Evolutionary conservation across 2,329 filamentous ascomycete species (phyloP), one percentile per base, ranked within the genome.

Genomic region (Talaromyces verruculosus): DNA sequence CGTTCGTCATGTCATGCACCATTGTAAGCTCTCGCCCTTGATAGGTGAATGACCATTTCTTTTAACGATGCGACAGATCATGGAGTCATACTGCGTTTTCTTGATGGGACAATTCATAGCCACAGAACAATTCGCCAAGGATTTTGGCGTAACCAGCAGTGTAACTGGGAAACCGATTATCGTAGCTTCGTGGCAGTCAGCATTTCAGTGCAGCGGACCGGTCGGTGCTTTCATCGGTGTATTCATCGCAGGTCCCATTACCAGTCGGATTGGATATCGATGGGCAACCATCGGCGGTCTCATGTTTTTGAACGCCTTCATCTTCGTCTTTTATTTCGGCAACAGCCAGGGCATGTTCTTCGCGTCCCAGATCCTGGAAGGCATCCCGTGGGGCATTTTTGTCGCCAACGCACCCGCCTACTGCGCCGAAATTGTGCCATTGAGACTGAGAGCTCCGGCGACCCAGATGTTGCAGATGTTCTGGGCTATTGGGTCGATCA

Each of bases 381-480:
- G 87, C 67, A 72, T 89, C 4, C 87, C 87, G 2, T 89, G 87
- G 87, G 87, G 87, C 30, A 84, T 89, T 71, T 89, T 89, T 75
- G 87, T 88, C 69, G 86, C 87, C 73, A 88, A 88, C 72, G 83
- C 87, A 4, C 87, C 87, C 0, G 87, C 87, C 6, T 89, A 88
- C 78, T 86, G 83, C 75, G 78, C 77, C 71, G 87, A 89, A 74
- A 87, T 89, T 65, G 85, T 87, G 2, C 87, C 87, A 1, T 81
- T 89, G 62, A 78, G 78, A 71, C 76, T 89, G 64, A 77, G 86
- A 74, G 87, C 83, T 63, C 83, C 85, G 22, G 82, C 82, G 4
- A 89, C 87, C 2, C 84, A 86, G 76, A 88, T 86, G 83, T 71
- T 89, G 75, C 87, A 89, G 77, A 88, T 88, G 85, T 87, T 85